Base-by-base conservation (phyloP, 108 stramenopile genomes). In the Skeletonema marinoi region DNA sequence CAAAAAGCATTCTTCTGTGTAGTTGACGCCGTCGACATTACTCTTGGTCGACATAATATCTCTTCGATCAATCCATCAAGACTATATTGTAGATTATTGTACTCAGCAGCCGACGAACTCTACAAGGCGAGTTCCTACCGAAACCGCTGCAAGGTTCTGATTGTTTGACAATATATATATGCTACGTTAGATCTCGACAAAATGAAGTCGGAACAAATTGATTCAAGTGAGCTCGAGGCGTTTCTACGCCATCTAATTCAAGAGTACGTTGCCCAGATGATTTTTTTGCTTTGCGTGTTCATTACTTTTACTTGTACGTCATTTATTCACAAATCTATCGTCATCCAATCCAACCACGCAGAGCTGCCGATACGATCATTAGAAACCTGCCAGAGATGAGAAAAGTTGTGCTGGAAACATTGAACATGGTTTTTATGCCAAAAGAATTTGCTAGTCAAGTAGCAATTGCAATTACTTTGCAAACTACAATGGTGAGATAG, bases 381-480 rank as follows among this genome's bases (percentile, higher is more conserved):
- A 21, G 46, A 1, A 42, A 85, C 59, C 50, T 80, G 5, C 92
- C 92, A 5, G 70, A 75, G 14, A 77, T 89, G 66, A 86, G 85
- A 71, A 54, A 85, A 46, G 67, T 85, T n/a, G 80, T 81, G 3
- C 5, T 85, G 30, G 90, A 93, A 63, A 70, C 87, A 44, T 56
- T 96, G 0, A 90, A 96, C 31, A 66, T 88, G 2, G 77, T 94
- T 10, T 95, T 97, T 70, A 89, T 80, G 33, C 93, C 93, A 32
- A 88, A 82, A 50, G 78, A 87, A 10, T 73, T 96, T 38, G 89
- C 75, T 11, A 81, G 79, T 25, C 93, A 95, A 73, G 54, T 96
- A n/a, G 86, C 83, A 10, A 70, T 93, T 69, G 79, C 88, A 33
- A 60, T 89, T 64, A 81, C 85, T 4, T 80, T 97, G 42, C 89